These are phyloP conservation scores for Claviceps pazoutovae DNA, from an alignment of 2,329 filamentous ascomycete species.

Conservation along the genomic window DNA sequence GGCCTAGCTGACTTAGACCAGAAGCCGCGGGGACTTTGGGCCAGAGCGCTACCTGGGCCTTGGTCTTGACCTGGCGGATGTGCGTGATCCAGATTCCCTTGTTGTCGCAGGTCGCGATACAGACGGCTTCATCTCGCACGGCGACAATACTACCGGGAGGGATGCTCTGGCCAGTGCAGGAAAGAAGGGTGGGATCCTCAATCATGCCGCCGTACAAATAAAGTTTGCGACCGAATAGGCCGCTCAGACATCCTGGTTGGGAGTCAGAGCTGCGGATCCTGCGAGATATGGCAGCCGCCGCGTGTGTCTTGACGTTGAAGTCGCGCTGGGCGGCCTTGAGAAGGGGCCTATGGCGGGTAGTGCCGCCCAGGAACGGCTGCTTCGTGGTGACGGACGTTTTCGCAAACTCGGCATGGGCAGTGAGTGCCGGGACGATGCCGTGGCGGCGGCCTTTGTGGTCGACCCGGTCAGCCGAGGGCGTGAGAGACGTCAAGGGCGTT, in stretches of 20 bases:
- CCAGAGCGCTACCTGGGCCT: conserved; percentile 23
- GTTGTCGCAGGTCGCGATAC: conserved; percentile 23
- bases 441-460: neutral
- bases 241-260: conserved; percentile 26
- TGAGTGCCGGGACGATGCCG: conserved; percentile 12
- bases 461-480: neutral
- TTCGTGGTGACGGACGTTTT: conserved; percentile 19
- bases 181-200: conserved; percentile 15
- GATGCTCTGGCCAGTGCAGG: neutral
- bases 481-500: conserved; percentile 3
- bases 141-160: conserved; percentile 18
- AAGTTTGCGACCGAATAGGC: conserved; percentile 20
- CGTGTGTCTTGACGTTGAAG: conserved; percentile 21
- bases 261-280: conserved; percentile 27
- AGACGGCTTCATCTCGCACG: conserved; percentile 21
- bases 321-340: conserved; percentile 24
- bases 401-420: conserved; percentile 14
- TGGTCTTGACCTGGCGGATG: conserved; percentile 23
- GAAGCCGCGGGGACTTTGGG: conserved; percentile 25
- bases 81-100: conserved; percentile 29
- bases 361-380: conserved; percentile 24
- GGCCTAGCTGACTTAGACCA: conserved; percentile 20
- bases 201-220: conserved; percentile 27
- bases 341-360: conserved; percentile 21
- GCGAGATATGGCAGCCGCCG: conserved; percentile 24